A percentile compares a stretch with the other conserved stretches of the same genome.
These are phyloP conservation scores for Tylopilus felleus DNA, from an alignment of 768 basidiomycete genomes.

Conservation along the genomic window DNA sequence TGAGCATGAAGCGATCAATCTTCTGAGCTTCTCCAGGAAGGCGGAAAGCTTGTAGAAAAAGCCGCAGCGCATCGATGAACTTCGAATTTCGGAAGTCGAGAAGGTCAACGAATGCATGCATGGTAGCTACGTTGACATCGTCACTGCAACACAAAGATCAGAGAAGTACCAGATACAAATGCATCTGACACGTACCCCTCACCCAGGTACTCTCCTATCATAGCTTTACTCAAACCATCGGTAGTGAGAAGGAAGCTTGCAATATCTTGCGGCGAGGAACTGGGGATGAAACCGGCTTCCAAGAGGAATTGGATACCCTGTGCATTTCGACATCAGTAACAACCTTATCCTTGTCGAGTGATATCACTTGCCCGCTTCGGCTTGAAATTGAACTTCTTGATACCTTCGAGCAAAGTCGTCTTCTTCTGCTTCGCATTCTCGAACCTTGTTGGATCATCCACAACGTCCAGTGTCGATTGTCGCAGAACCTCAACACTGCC, in stretches of 20 bases:
- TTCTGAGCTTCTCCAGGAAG: conserved; percentile 97
- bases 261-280: conserved; percentile 68
- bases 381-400: conserved; percentile 98
- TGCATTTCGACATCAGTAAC: background rate
- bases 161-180: background rate
- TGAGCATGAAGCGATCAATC: conserved; percentile 98
- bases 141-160: conserved; percentile 51
- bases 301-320: conserved; percentile 89
- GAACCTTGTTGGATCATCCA: conserved; percentile 90
- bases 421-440: conserved; percentile 97
- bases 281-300: conserved; percentile 83
- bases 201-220: conserved; percentile 97
- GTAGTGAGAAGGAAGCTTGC: conserved; percentile 82
- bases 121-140: conserved; percentile 82
- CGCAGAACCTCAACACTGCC: conserved; percentile 55
- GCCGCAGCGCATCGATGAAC: conserved; percentile 87
- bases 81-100: conserved; percentile 78
- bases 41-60: conserved; percentile 93
- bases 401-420: conserved; percentile 89
- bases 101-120: conserved; percentile 96
- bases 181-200: conserved; percentile 68
- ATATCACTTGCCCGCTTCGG: conserved; percentile 77
- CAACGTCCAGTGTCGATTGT: conserved; percentile 70
- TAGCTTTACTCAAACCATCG: conserved; percentile 90
- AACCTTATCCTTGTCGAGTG: background rate